Evolutionary conservation across 306 rosid genomes (phyloP).

Genomic region (Sphenostylis stenocarpa): DNA sequence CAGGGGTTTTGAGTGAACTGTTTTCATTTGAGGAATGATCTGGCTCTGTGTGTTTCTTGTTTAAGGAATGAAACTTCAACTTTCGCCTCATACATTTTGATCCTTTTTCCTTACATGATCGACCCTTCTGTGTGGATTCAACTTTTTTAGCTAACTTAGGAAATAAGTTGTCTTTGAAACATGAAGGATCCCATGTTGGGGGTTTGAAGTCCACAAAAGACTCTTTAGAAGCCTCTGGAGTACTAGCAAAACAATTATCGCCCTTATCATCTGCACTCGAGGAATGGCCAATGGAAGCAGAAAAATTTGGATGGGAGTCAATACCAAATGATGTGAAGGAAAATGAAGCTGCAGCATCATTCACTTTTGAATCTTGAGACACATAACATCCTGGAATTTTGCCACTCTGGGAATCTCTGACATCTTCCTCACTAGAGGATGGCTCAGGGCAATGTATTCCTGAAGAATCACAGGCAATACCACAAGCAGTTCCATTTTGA

Average conservation of each 20-base stretch:
- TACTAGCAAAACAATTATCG: slow-evolving; percentile 32
- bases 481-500: slow-evolving; percentile 38
- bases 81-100: slow-evolving; percentile 53
- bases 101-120: slow-evolving; percentile 56
- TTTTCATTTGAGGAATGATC: slow-evolving; percentile 49
- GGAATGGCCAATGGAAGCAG: slow-evolving; percentile 37
- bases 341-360: slow-evolving; percentile 43
- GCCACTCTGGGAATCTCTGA: slow-evolving; percentile 29
- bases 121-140: slow-evolving; percentile 45
- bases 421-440: slow-evolving; percentile 38
- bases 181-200: slow-evolving; percentile 64
- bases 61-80: slow-evolving; percentile 44
- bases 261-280: slow-evolving; percentile 28
- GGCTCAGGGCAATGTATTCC: slow-evolving; percentile 42
- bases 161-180: slow-evolving; percentile 67
- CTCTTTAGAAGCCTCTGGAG: slow-evolving; percentile 41
- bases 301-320: slow-evolving; percentile 31
- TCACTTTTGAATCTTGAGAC: slow-evolving; percentile 36
- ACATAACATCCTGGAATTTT: slow-evolving; percentile 40
- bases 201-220: slow-evolving; percentile 50
- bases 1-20: slow-evolving; percentile 47
- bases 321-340: slow-evolving; percentile 42
- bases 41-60: slow-evolving; percentile 44
- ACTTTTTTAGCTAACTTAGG: slow-evolving; percentile 41
- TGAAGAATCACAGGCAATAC: slow-evolving; percentile 29